Base-by-base conservation (phyloP, 208 protist species). In the Crithidia mellificae region DNA sequence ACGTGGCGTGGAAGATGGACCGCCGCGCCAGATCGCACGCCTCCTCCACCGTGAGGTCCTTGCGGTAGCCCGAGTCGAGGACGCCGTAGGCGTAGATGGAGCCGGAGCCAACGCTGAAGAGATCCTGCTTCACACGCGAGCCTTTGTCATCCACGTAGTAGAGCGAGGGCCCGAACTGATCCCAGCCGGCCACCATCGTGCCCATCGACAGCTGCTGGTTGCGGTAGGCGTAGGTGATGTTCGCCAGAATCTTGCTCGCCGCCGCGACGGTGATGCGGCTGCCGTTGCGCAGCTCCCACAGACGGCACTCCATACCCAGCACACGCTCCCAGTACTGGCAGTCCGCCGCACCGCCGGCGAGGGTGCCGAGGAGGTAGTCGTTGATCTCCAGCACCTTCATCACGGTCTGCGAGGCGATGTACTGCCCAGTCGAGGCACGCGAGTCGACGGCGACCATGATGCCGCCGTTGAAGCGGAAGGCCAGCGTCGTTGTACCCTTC, bases 351-450 rank as follows among this genome's bases (percentile, higher is more conserved):
- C 99, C 99, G 64, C 98, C 97, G 51, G 99, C 99, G 98, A 99
- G 99, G 11, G 99, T 99, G 47, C 99, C 99, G 9, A 99, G 83
- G 9, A 99, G 77, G 77, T 98, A 98, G 36, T 98, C 94, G 85
- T 99, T 99, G 77, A 99, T 99, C 78, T 99, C 94, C 72, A 99
- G 98, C 34, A 99, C 98, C 86, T 99, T 99, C 86, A 99, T 97
- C 24, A 99, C 98, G 20, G 95, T 99, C 81, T 97, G 92, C 5
- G 98, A 99, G 19, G 97, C 96, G 62, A 99, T 99, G 83, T 99
- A 99, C 61, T 90, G 87, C 34, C 99, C 99, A 39, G 93, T 95
- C 17, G 98, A 99, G 17, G 99, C 98, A 62, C 99, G 95, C 24
- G 98, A 99, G 87, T 99, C 99, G 32, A 99, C 99, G 25, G 98